Evolutionary conservation across 352 stramenopile species (phyloP), one percentile per base, ranked within the genome.

Genomic region (Pythium biforme): DNA sequence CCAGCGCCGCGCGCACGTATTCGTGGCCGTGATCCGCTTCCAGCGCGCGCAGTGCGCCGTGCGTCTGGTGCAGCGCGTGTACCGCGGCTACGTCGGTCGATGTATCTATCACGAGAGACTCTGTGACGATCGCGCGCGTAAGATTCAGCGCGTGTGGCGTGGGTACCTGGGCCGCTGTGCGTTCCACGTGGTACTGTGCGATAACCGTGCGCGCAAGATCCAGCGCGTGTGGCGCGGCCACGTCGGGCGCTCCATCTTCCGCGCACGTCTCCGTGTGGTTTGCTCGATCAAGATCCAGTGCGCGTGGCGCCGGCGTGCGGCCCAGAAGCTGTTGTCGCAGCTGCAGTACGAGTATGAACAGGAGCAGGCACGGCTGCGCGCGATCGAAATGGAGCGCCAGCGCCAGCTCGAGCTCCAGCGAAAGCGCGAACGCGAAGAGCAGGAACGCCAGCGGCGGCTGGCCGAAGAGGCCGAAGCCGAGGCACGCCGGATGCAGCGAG

Each of bases 91-190:
- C 45, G 48, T 71, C 9, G 73, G 67, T 10, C 73, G 73, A 3
- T 48, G 55, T 14, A 27, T 45, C 3, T 76, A 56, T 59, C 62
- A 64, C 22, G 61, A 31, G 1, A 34, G 43, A 19, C 49, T 83
- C 7, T 79, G 71, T 23, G 63, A 88, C 20, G 34, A 67, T 15
- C 57, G 68, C 22, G 76, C 81, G 0, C 63, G 59, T 26, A 70
- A 69, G 55, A 86, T 90, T 51, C 81, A 90, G 65, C 85, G 82
- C 45, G 79, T 72, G 22, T 66, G 66, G 52, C 73, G 79, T 3
- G 73, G 77, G 29, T 78, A 68, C 48, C 17, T 78, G 0, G 77
- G 76, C 17, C 76, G 79, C 4, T 66, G 74, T 25, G 59, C 75
- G 48, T 43, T 63, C 64, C 55, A 72, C 12, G 64, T 50, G 0